Base-by-base conservation (phyloP, 805 yeast genomes). In the Komagataella mondaviorum region DNA sequence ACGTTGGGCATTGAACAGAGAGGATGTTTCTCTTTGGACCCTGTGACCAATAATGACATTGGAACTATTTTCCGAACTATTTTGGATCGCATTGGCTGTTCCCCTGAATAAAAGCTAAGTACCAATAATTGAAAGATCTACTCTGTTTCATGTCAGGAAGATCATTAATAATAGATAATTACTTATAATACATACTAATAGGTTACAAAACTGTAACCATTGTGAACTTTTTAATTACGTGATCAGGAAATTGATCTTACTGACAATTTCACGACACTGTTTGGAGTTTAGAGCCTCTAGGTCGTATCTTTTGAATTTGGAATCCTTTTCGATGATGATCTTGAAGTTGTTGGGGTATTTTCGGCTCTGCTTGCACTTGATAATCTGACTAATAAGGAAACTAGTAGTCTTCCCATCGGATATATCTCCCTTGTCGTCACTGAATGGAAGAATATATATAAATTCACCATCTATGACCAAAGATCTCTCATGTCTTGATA, bases 401-500 rank as follows among this genome's bases (percentile, higher is more conserved):
- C 95, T 84, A 14, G 89, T 80, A 0, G 96, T 90, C 61, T 90
- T 90, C 49, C 55, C 51, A 6, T 63, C 93, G 59, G 85, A 79
- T 77, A 88, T 78, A 57, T 76, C 60, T 17, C 68, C 68, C 49
- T 65, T 78, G 53, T 79, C 73, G 53, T 87, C 91, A 58, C 86
- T 88, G 6, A 89, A 83, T 0, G 97, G 96, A 59, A 88, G 79
- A 49, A 91, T 77, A 59, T 90, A 91, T 12, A 91, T 79, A 60
- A 88, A 89, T 59, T 88, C 96, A n/a, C 97, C 98, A 65, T 91
- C 98, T 44, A 91, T 78, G 1, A 93, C 89, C 36, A 91, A 71
- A 0, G 89, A 78, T 58, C 93, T 79, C 58, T 89, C 95, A 54
- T 87, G 87, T 51, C 89, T 75, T 52, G 80, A 81, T 53, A 85